Conservation (phyloP, 2,329 filamentous ascomycete genomes). For the Magnaporthales sp. region DNA sequence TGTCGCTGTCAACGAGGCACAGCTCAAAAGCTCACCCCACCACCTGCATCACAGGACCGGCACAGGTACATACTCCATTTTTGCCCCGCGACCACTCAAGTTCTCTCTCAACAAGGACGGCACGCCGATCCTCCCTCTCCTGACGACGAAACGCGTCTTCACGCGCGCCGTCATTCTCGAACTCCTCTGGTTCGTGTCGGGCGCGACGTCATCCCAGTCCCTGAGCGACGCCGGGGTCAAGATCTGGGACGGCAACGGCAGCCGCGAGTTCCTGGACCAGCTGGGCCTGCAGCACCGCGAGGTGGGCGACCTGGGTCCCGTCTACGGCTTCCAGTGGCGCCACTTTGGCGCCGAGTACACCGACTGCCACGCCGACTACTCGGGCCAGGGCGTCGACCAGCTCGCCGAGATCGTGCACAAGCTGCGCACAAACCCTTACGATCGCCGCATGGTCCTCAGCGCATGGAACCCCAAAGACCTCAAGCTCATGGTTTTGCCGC, state of each 20-base stretch:
- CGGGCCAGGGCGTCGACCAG: slow-evolving; percentile 85
- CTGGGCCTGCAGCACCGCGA: slow-evolving; percentile 74
- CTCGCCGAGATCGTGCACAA: slow-evolving; percentile 85
- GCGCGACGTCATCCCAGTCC: slow-evolving; percentile 68
- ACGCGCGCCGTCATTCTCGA: slow-evolving; percentile 82
- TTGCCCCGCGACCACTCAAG: slow-evolving; percentile 77
- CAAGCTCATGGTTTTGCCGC: slow-evolving; percentile 81
- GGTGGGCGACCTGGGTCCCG: slow-evolving; percentile 84
- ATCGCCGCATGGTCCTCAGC: slow-evolving; percentile 79
- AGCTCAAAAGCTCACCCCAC: background rate
- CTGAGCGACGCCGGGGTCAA: slow-evolving; percentile 77
- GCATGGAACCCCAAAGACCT: slow-evolving; percentile 93
- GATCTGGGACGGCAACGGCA: slow-evolving; percentile 98
- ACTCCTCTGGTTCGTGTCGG: slow-evolving; percentile 91
- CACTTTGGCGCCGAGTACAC: slow-evolving; percentile 92
- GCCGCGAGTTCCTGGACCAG: slow-evolving; percentile 79
- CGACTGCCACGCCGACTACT: slow-evolving; percentile 72
- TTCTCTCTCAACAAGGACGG: slow-evolving; percentile 66
- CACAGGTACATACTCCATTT: slow-evolving; percentile 84
- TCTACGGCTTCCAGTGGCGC: slow-evolving; percentile 98
- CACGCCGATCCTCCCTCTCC: slow-evolving; percentile 66
- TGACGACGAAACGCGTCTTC: slow-evolving; percentile 97
- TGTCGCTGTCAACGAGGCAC: background rate
- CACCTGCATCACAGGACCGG: slow-evolving; percentile 58
- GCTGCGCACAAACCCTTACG: slow-evolving; percentile 74